phyloP scores from a whole-genome alignment of 768 basidiomycete genomes.

The Calocybe indica region DNA sequence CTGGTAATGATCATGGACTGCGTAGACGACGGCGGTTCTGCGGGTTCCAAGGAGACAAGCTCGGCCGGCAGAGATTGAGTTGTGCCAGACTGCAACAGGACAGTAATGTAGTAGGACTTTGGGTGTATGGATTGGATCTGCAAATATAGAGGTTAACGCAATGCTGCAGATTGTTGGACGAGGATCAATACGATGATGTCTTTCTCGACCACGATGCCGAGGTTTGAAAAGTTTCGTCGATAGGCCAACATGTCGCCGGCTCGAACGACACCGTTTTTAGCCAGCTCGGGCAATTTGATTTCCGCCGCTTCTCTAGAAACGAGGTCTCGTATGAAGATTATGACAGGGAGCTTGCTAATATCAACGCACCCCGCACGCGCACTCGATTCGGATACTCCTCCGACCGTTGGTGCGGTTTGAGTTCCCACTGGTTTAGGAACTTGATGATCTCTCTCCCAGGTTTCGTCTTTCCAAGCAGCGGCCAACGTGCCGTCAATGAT shows the following conservation, averaged over 20 bases:
- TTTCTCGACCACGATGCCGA: conserved; percentile 42
- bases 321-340: not conserved
- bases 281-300: conserved; percentile 39
- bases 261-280: conserved; percentile 35
- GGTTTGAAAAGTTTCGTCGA: conserved; percentile 36
- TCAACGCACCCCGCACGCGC: conserved; percentile 27
- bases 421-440: conserved; percentile 5
- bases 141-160: not conserved
- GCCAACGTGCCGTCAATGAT: conserved; percentile 39
- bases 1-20: conserved; percentile 32
- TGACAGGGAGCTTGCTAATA: not conserved
- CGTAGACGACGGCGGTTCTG: conserved; percentile 20
- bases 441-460: conserved; percentile 44
- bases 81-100: conserved; percentile 34
- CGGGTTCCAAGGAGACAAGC: conserved; percentile 25
- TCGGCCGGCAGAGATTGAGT: conserved; percentile 28
- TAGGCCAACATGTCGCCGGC: conserved; percentile 53
- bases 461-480: conserved; percentile 61
- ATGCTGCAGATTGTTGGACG: no score
- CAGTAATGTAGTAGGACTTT: conserved; percentile 31
- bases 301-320: conserved; percentile 31
- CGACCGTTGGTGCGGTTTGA: conserved; percentile 4
- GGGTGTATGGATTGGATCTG: conserved; percentile 44
- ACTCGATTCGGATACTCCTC: conserved; percentile 4
- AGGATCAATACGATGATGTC: conserved; percentile 36